phyloP scores from a whole-genome alignment of 345 rosid genomes.

The Cardamine occulta region DNA sequence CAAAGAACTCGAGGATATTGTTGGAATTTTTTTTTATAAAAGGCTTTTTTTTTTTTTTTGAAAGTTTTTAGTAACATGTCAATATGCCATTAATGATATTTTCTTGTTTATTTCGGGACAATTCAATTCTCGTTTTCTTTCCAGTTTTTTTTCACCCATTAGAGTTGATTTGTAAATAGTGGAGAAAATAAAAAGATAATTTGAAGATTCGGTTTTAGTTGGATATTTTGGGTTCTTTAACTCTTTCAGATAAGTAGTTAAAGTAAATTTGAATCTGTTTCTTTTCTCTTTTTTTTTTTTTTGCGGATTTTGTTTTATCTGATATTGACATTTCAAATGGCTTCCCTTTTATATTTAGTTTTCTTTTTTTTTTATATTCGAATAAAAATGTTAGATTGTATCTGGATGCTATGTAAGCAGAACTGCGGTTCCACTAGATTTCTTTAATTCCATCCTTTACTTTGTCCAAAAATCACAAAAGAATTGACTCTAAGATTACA shows the following conservation, averaged over 20 bases:
- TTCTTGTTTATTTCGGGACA: background rate
- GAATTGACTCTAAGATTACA: conserved; percentile 11
- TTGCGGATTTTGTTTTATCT: background rate
- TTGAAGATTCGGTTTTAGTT: background rate
- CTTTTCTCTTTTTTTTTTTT: background rate
- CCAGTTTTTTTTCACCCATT: background rate
- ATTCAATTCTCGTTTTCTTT: background rate
- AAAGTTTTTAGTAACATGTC: background rate
- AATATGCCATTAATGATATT: background rate
- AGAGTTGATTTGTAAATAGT: background rate
- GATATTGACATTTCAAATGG: background rate
- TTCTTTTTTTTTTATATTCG: too few species aligned
- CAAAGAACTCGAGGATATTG: background rate
- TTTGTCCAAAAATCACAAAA: conserved; percentile 21
- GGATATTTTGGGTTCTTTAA: background rate
- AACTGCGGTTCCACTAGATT: background rate
- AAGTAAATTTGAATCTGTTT: background rate
- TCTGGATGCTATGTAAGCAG: background rate
- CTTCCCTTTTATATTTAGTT: background rate
- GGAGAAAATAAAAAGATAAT: background rate
- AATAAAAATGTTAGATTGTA: background rate
- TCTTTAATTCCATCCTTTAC: background rate
- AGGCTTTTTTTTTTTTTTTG: background rate
- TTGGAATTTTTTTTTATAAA: background rate
- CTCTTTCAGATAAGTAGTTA: background rate